Evolutionary conservation across 2,329 filamentous ascomycete species (phyloP).

Genomic region (Cladosporium sp.): DNA sequence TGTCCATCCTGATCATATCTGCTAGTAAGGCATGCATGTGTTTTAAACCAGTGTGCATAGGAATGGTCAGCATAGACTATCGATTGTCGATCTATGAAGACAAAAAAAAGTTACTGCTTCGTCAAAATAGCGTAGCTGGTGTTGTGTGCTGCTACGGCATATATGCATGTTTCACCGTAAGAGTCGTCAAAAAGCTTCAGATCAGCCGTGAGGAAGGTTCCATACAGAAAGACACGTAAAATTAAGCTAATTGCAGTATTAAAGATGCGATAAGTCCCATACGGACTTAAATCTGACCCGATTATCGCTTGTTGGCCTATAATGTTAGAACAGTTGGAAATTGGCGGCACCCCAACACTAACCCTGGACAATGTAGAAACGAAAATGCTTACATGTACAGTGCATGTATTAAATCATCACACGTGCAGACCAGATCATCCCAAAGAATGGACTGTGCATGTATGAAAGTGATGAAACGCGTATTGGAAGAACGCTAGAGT

Average conservation of each 20-base stretch:
- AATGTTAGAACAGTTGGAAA: not conserved
- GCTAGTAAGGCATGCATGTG: not conserved
- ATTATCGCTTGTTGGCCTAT: not conserved
- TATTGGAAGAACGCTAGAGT: not conserved
- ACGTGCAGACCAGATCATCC: not conserved
- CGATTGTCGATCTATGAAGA: not conserved
- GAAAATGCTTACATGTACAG: too few species aligned
- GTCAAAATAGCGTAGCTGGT: too few species aligned
- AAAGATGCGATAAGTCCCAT: not conserved
- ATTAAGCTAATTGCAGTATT: not conserved
- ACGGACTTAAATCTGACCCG: not conserved
- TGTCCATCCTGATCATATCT: not conserved
- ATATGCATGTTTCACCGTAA: too few species aligned
- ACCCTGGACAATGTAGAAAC: not conserved
- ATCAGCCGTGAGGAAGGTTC: too few species aligned
- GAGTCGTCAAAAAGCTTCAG: not conserved
- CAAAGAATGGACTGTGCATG: not conserved
- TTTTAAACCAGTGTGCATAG: too few species aligned
- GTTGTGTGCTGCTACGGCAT: not conserved
- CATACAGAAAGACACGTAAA: not conserved
- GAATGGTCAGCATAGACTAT: too few species aligned
- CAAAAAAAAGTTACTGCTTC: too few species aligned
- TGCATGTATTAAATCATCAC: too few species aligned
- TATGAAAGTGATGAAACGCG: not conserved
- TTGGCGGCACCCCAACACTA: not conserved